Evolutionary conservation across 2,329 filamentous ascomycete species (phyloP), one percentile per base, ranked within the genome.

Genomic region (Aspergillus ustus): DNA sequence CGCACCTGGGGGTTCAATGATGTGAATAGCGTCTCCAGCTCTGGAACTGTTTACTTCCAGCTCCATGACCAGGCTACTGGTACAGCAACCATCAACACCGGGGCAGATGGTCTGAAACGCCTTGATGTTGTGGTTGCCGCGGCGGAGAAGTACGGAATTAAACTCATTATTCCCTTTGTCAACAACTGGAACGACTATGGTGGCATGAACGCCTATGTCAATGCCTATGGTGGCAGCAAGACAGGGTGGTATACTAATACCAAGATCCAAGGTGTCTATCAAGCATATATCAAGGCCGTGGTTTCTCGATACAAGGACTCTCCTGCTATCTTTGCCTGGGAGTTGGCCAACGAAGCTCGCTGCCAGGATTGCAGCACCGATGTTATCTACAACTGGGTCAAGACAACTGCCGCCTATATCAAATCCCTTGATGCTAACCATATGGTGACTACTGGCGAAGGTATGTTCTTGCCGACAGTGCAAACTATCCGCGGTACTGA

Each of bases 171-270:
- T 55, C 72, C 72, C 57, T 74, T 75, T 52, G 85, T 90, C 59
- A 91, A 91, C 76, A 86, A 90, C 76, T 91, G 88, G 87, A 80
- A 79, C 50, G 89, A 90, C 69, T 90, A 89, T 48, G 87, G 87
- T 29, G 87, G 87, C 54, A 88, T 89, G 76, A 78, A 80, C 11
- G 83, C 84, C 2, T 89, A 89, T 67, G 81, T 82, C 49, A 77
- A 72, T 7, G 84, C 82, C 1, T 88, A 85, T 61, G 85, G 84
- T 45, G 83, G 82, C 55, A 72, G 72, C 60, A 78, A 84, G 63
- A 79, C 78, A 13, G 76, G 77, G 7, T 90, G 86, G 82, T 90
- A 87, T 75, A 85, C 82, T 25, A 82, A 84, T 66, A 67, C 78
- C 0, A 73, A 75, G 0, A 81, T 82, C 6, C 85, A 88, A 72